Conservation (phyloP, 495 filamentous ascomycete species). For the Xanthoparmelia taractica region DNA sequence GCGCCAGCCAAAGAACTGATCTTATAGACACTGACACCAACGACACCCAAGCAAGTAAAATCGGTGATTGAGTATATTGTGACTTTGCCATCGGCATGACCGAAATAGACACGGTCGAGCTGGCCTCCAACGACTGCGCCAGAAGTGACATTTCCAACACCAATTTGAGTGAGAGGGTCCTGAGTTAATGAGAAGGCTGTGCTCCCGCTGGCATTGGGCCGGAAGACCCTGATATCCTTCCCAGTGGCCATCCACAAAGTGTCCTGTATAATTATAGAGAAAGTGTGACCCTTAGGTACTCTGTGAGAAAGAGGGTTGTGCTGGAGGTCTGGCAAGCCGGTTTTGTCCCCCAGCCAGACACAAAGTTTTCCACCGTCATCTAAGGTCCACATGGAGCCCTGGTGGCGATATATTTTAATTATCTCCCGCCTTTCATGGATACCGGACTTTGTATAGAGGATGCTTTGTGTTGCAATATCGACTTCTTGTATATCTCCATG, state of each 20-base stretch:
- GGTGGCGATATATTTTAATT: conserved; percentile 77
- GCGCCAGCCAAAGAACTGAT: conserved; percentile 82
- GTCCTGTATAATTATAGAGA: conserved; percentile 72
- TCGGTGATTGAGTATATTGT: conserved; percentile 75
- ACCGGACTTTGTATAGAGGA: conserved; percentile 55
- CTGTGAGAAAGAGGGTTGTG: conserved; percentile 59
- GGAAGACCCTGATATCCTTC: conserved; percentile 79
- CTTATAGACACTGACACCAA: conserved; percentile 89
- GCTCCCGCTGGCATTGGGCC: conserved; percentile 59
- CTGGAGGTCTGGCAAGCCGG: conserved; percentile 63
- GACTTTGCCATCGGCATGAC: conserved; percentile 88
- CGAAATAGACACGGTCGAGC: conserved; percentile 78
- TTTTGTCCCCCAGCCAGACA: conserved; percentile 76
- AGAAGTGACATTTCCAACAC: conserved; percentile 80
- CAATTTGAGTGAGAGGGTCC: conserved; percentile 56
- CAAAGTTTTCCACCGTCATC: conserved; percentile 85
- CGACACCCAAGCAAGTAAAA: conserved; percentile 63
- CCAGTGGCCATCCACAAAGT: conserved; percentile 83
- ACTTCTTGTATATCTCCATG: conserved; percentile 81
- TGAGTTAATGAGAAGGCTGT: conserved; percentile 63
- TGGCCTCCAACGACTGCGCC: conserved; percentile 66
- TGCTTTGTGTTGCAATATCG: conserved; percentile 61
- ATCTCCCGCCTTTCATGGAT: conserved; percentile 78
- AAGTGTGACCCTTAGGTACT: conserved; percentile 73
- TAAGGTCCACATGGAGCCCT: conserved; percentile 86